Base-by-base conservation (phyloP, 176 grass and related monocot species). In the Tuctoria greenei region DNA sequence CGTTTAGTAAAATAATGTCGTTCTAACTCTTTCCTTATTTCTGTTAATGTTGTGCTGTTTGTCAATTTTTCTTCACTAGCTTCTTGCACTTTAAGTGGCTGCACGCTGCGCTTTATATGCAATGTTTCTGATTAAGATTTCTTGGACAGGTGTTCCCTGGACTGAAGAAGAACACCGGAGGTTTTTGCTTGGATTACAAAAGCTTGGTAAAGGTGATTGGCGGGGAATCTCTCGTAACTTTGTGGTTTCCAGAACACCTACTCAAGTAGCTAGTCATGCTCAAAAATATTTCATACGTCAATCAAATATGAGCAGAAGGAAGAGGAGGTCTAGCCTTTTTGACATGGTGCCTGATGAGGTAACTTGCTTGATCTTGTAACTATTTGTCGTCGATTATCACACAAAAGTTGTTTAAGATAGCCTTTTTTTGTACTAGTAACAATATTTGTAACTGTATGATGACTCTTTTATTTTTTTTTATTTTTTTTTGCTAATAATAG, bases 271-370 rank as follows among this genome's bases (percentile, higher is more conserved):
- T 46, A 99, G 95, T 61, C 95, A 99, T 62, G 95, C 95, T 60
- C 95, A 99, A 72, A 99, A 99, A 74, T 99, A 99, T 84, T 99
- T 99, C 62, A 95, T 95, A 70, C 95, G 95, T 10, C 92, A 99
- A 86, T 61, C 92, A 49, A 99, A 95, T 79, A 80, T 99, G 85
- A 92, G 87, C 47, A 91, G 91, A 83, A 91, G 95, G 44, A 99
- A 99, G 77, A 91, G 95, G 74, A 91, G 95, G 74, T 99, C 95
- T 72, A 94, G 91, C 73, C 95, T 99, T 65, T 99, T 99, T 35
- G 95, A 99, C 61, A 95, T 99, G 89, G 79, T 95, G 45, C 87
- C 92, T 51, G 87, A 95, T 16, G 96, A 99, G 92, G 96, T 99
- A 80, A 55, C 1, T 78, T 18, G 27, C 1, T 78, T 18, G 27